Base-by-base conservation (phyloP, 305 asterid species). In the Fraxinus ornus region DNA sequence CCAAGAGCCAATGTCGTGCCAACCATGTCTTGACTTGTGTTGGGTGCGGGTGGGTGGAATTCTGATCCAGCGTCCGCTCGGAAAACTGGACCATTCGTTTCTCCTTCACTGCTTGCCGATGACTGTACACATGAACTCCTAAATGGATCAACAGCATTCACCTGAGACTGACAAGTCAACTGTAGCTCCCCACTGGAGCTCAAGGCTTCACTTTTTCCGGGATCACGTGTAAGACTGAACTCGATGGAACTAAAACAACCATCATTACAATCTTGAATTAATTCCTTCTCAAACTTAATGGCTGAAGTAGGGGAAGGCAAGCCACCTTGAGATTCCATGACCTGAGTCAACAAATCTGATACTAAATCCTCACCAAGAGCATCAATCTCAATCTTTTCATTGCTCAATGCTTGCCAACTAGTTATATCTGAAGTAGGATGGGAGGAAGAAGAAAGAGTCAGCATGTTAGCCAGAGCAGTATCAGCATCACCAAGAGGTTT, bases 91-190 rank as follows among this genome's bases (percentile, higher is more conserved):
- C 88, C 91, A 19, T 86, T 89, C 1, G 91, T 92, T 81, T 90
- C 95, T 19, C 93, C 95, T 84, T 90, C 92, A 37, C 91, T 90
- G 37, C 97, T 92, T 12, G 91, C 87, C 5, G 95, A 91, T 8
- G 97, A 92, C 84, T 88, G 90, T 7, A 78, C 89, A n/a, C 90
- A 84, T 0, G 92, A 89, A 78, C 87, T 90, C 77, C 83, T 85
- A 47, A 87, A 79, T 70, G 86, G 88, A 81, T 91, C 91, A 5
- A 88, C 71, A 80, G 85, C 88, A 76, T 85, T 91, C 75, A 22
- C 83, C 6, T 88, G 79, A 26, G 91, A 83, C 35, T 79, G 91
- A 84, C 88, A 85, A 1, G 85, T 82, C 71, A 85, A 68, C 26
- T 86, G 88, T 44, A 87, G 74, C 52, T 85, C 87, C 64, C 78